phyloP scores from a whole-genome alignment of 305 asterid species.

The Solanum hybrid region DNA sequence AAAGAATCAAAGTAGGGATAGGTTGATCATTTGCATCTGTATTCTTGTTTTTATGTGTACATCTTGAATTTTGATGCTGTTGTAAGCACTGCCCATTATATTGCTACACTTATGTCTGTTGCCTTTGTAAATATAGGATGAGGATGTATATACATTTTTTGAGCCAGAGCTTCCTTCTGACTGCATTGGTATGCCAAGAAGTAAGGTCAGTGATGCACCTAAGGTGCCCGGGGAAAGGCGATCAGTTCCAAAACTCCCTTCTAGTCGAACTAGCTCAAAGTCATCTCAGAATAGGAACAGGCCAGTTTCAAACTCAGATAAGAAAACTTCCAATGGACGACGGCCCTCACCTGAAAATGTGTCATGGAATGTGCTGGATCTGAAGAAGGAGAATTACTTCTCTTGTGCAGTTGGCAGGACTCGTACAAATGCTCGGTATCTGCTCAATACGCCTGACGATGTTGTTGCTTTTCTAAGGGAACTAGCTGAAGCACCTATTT shows the following conservation, averaged over 20 bases:
- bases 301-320: constrained; percentile 24
- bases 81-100: not conserved
- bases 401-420: constrained; percentile 80
- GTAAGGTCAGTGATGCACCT: constrained; percentile 35
- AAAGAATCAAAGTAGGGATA: not conserved
- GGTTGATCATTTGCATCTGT: not conserved
- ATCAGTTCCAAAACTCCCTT: constrained; percentile 33
- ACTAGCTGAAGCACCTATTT: constrained; percentile 32
- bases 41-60: not conserved
- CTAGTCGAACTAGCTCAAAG: constrained; percentile 37
- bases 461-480: constrained; percentile 59
- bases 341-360: constrained; percentile 41
- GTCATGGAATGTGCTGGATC: constrained; percentile 90
- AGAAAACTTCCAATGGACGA: constrained; percentile 31
- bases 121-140: constrained; percentile 48
- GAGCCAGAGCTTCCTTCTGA: constrained; percentile 87
- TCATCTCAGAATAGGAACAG: constrained; percentile 31
- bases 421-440: constrained; percentile 75
- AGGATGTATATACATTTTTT: constrained; percentile 80
- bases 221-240: constrained; percentile 33
- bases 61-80: not conserved
- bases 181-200: constrained; percentile 38
- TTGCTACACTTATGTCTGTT: not conserved
- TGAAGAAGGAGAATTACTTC: constrained; percentile 85
- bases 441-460: constrained; percentile 51